Percentiles rank a stretch among this genome's conserved stretches.
phyloP scores from a whole-genome alignment of 2,329 filamentous ascomycete species.

The Aspergillus tanneri region DNA sequence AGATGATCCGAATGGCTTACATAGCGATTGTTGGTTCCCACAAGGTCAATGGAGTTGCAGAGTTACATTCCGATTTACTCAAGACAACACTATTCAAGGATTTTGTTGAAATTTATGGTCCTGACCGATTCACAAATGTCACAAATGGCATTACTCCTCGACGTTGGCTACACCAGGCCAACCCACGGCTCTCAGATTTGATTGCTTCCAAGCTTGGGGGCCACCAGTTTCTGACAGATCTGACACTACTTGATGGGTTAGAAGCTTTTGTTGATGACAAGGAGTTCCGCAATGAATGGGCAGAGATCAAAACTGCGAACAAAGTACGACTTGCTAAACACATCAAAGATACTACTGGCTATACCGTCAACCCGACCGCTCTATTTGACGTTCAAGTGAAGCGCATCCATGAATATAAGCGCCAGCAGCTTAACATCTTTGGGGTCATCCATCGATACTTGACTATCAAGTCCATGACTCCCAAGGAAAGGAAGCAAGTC shows the following conservation, averaged over 20 bases:
- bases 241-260: constrained; percentile 81
- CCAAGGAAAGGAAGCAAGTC: constrained; percentile 82
- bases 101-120: constrained; percentile 91
- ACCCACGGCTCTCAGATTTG: constrained; percentile 84
- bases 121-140: constrained; percentile 97
- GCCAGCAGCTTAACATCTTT: constrained; percentile 98
- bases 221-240: constrained; percentile 81
- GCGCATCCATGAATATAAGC: constrained; percentile 99
- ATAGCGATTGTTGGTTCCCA: constrained; percentile 95
- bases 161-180: constrained; percentile 96
- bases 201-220: constrained; percentile 87
- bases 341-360: constrained; percentile 77
- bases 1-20: constrained; percentile 98
- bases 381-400: constrained; percentile 98
- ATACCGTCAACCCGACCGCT: constrained; percentile 80
- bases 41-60: constrained; percentile 98
- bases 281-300: constrained; percentile 89
- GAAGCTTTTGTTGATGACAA: constrained; percentile 83
- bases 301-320: constrained; percentile 94
- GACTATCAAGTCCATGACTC: constrained; percentile 77
- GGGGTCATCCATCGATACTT: constrained; percentile 95
- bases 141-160: constrained; percentile 97
- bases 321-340: constrained; percentile 89
- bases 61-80: constrained; percentile 95
- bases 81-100: constrained; percentile 99